Conservation (phyloP, 2,329 filamentous ascomycete genomes). For the Fusarium sp. region DNA sequence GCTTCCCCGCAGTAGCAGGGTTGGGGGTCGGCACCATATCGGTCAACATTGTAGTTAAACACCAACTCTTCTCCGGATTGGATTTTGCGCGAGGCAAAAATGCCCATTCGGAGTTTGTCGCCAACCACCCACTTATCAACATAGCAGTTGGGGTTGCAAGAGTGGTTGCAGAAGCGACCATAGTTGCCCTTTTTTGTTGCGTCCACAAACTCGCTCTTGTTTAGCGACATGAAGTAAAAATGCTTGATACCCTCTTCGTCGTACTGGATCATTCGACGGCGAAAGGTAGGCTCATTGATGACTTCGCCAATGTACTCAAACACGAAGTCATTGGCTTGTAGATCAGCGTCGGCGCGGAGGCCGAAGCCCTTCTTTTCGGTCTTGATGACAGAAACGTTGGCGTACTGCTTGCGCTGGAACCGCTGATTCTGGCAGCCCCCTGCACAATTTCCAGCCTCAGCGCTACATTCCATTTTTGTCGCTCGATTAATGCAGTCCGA, state of each 20-base stretch:
- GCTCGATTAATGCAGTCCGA: slow-evolving; percentile 98
- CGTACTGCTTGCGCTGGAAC: slow-evolving; percentile 90
- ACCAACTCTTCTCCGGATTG: slow-evolving; percentile 92
- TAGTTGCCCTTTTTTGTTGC: slow-evolving; percentile 97
- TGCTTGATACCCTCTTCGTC: slow-evolving; percentile 97
- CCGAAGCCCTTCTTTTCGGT: slow-evolving; percentile 98
- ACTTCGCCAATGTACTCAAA: slow-evolving; percentile 99
- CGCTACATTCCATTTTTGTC: slow-evolving; percentile 94
- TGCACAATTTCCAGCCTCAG: slow-evolving; percentile 84
- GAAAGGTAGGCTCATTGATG: slow-evolving; percentile 91
- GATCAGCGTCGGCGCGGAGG: slow-evolving; percentile 79
- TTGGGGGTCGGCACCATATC: slow-evolving; percentile 95
- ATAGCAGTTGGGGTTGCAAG: slow-evolving; percentile 98
- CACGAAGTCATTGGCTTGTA: slow-evolving; percentile 89
- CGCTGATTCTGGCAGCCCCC: slow-evolving; percentile 91
- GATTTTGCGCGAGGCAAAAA: slow-evolving; percentile 89
- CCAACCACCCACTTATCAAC: slow-evolving; percentile 99
- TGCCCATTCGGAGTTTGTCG: slow-evolving; percentile 97
- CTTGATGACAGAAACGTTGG: slow-evolving; percentile 92
- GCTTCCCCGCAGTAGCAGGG: slow-evolving; percentile 95
- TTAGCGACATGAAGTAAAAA: slow-evolving; percentile 99
- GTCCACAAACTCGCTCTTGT: slow-evolving; percentile 95
- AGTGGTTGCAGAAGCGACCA: slow-evolving; percentile 98
- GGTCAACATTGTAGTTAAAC: slow-evolving; percentile 99
- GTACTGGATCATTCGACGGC: slow-evolving; percentile 90